These are phyloP conservation scores for Beauveria scarabaeidicola DNA, from an alignment of 2,329 filamentous ascomycete species.

Conservation along the genomic window DNA sequence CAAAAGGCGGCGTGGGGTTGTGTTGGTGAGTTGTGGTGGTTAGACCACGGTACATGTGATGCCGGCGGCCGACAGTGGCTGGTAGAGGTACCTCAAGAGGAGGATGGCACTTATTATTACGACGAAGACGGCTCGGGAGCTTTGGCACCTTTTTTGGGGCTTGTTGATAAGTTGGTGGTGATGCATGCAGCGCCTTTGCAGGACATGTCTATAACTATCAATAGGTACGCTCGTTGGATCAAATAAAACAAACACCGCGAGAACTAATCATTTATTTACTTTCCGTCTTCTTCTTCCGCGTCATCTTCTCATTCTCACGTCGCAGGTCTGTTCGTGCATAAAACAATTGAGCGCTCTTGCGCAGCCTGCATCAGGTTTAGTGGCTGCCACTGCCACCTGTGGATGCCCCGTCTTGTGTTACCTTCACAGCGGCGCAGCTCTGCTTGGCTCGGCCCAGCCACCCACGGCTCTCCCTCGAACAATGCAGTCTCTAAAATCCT, in stretches of 20 bases:
- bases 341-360: neutral
- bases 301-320: neutral
- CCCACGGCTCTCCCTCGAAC: neutral
- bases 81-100: neutral
- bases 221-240: too few species aligned
- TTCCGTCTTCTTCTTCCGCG: neutral
- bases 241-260: neutral
- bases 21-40: constrained; percentile 6
- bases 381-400: neutral
- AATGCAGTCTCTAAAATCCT: too few species aligned
- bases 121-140: neutral
- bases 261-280: neutral
- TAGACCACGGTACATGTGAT: neutral
- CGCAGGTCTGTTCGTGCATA: neutral
- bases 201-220: neutral
- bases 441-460: neutral
- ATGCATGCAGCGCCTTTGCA: neutral
- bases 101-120: neutral
- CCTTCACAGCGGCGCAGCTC: neutral
- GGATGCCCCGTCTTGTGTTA: neutral
- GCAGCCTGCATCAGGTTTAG: constrained; percentile 5
- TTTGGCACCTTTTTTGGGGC: neutral
- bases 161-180: neutral
- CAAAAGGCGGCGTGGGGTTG: constrained; percentile 11
- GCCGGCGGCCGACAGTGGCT: neutral